These are phyloP conservation scores for Coemansia umbellata DNA, from an alignment of 192 early-diverging fungal genomes.

Conservation along the genomic window DNA sequence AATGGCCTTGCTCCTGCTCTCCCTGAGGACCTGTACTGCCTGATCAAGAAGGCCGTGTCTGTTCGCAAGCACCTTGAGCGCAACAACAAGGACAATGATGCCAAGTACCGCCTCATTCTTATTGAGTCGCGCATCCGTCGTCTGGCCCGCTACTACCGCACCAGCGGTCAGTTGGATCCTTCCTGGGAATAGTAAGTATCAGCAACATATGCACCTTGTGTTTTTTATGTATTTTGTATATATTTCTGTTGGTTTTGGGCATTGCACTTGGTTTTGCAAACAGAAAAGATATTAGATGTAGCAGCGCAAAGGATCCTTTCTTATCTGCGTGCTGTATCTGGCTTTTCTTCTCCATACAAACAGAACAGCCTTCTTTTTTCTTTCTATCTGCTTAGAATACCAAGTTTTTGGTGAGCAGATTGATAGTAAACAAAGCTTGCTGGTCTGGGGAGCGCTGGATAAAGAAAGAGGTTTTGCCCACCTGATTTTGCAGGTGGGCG, in stretches of 20 bases:
- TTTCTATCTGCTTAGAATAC: background rate
- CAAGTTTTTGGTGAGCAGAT: background rate
- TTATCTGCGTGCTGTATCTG: slow-evolving; percentile 8
- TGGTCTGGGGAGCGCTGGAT: slow-evolving; percentile 21
- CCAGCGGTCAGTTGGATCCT: slow-evolving; percentile 89
- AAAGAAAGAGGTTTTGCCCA: background rate
- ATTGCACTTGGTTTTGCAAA: slow-evolving; percentile 34
- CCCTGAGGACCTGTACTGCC: slow-evolving; percentile 98
- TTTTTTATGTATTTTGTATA: slow-evolving; percentile 13
- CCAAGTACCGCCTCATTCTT: slow-evolving; percentile 98
- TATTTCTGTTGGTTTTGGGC: slow-evolving; percentile 20
- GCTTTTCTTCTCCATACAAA: slow-evolving; percentile 4
- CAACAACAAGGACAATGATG: slow-evolving; percentile 97
- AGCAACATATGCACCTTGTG: background rate
- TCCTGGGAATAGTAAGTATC: slow-evolving; percentile 98
- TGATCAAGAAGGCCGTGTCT: slow-evolving; percentile 99
- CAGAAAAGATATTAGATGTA: slow-evolving; percentile 1
- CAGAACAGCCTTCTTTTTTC: background rate
- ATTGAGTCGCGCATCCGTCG: slow-evolving; percentile 98
- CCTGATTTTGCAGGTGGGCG: background rate
- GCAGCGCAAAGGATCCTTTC: background rate
- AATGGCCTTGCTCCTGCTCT: slow-evolving; percentile 94
- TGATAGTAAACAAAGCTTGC: background rate
- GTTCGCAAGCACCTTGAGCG: slow-evolving; percentile 99
- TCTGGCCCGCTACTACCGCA: slow-evolving; percentile 99